A percentile compares a stretch with the other conserved stretches of the same genome.
phyloP scores from a whole-genome alignment of 257 asterid species.

The Sherardia arvensis region DNA sequence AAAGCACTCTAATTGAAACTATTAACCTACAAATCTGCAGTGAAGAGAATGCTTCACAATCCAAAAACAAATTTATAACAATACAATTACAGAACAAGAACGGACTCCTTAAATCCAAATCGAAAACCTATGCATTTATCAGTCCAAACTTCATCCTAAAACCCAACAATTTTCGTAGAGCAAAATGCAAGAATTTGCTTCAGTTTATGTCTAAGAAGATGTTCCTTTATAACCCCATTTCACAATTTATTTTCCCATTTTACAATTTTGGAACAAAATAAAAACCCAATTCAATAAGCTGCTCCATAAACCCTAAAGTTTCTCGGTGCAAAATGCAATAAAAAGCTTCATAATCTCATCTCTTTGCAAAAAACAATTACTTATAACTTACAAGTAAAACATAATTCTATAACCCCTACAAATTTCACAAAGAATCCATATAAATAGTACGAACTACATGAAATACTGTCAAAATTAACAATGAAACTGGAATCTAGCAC shows the following conservation, averaged over 20 bases:
- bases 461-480: background rate
- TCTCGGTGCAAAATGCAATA: background rate
- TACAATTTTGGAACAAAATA: background rate
- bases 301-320: background rate
- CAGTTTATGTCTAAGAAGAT: background rate
- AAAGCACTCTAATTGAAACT: background rate
- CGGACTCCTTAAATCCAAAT: no score
- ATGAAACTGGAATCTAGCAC: background rate
- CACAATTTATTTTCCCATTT: background rate
- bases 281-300: background rate
- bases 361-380: background rate
- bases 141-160: background rate
- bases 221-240: background rate
- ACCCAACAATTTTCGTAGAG: background rate
- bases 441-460: background rate
- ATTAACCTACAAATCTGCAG: conserved; percentile 3
- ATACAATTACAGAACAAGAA: background rate
- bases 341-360: background rate
- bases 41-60: background rate
- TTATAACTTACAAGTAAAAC: no score
- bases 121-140: background rate
- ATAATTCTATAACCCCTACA: background rate
- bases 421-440: background rate
- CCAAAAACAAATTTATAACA: background rate
- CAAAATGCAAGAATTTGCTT: background rate